Conservation (phyloP, 148 eudicot species). For the Rhododendron williamsianum region DNA sequence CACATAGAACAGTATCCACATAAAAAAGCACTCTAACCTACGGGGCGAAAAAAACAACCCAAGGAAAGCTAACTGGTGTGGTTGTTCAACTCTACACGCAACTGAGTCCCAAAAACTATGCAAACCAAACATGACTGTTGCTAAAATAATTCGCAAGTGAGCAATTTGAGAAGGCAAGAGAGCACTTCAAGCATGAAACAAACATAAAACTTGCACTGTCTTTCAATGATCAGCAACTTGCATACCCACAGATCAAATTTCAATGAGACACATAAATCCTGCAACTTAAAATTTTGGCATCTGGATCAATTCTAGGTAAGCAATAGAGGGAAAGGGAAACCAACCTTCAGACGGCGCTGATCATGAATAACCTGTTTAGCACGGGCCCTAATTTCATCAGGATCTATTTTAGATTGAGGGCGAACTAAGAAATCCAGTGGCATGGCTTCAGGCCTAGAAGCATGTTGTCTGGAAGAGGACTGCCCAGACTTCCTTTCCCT, state of each 20-base stretch:
- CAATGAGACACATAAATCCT: neutral
- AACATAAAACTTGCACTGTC: neutral
- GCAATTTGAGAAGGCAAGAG: neutral
- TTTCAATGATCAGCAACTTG: neutral
- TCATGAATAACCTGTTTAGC: conserved; percentile 70
- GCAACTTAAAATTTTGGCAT: neutral
- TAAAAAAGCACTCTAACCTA: neutral
- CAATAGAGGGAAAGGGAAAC: conserved; percentile 10
- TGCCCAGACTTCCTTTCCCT: conserved; percentile 71
- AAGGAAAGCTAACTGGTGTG: neutral
- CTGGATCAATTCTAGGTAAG: neutral
- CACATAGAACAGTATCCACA: neutral
- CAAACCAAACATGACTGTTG: neutral
- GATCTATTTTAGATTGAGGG: conserved; percentile 95
- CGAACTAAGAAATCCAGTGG: conserved; percentile 86
- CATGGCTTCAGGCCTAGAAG: conserved; percentile 95
- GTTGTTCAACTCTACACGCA: neutral
- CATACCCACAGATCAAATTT: neutral
- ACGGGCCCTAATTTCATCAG: conserved; percentile 85
- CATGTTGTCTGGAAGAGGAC: conserved; percentile 64
- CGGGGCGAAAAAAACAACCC: neutral
- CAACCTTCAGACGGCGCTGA: conserved; percentile 78
- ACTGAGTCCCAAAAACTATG: neutral
- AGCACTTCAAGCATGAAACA: neutral
- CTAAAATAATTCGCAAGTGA: neutral